These are phyloP conservation scores for Eimeria sp. DNA, from an alignment of 169 alveolate genomes.

Conservation along the genomic window DNA sequence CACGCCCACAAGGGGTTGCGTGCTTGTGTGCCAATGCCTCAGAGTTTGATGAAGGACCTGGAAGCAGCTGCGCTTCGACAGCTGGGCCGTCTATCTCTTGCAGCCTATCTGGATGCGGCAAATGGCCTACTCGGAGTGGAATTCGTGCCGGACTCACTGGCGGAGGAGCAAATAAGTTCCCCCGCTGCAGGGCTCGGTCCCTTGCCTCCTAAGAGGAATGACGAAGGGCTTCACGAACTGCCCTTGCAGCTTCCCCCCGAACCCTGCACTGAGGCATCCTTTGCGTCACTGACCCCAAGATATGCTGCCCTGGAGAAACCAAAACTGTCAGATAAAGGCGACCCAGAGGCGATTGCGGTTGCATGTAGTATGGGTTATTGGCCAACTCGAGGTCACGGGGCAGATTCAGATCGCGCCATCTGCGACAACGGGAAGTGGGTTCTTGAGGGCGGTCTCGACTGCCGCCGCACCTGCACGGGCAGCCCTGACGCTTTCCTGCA, in stretches of 20 bases:
- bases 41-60: conserved; percentile 18
- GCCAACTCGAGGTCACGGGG: conserved; percentile 66
- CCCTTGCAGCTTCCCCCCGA: conserved; percentile 57
- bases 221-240: conserved; percentile 53
- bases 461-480: conserved; percentile 67
- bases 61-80: conserved; percentile 55
- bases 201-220: conserved; percentile 35
- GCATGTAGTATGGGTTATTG: conserved; percentile 25
- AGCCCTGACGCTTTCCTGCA: conserved; percentile 2
- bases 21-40: conserved; percentile 10
- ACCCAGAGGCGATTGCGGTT: conserved; percentile 61
- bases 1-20: neutral
- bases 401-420: conserved; percentile 78
- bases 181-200: conserved; percentile 74
- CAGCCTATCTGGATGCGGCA: conserved; percentile 10
- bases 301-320: neutral
- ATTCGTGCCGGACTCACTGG: conserved; percentile 28
- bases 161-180: conserved; percentile 46
- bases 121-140: conserved; percentile 52
- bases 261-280: conserved; percentile 49
- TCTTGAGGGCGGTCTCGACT: conserved; percentile 67
- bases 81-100: conserved; percentile 49
- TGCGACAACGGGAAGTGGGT: conserved; percentile 84
- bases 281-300: conserved; percentile 32
- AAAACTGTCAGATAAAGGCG: conserved; percentile 47